Percentiles rank a stretch among this genome's conserved stretches.
Evolutionary conservation across 768 basidiomycete genomes (phyloP).

Genomic region (Boletales sp.): DNA sequence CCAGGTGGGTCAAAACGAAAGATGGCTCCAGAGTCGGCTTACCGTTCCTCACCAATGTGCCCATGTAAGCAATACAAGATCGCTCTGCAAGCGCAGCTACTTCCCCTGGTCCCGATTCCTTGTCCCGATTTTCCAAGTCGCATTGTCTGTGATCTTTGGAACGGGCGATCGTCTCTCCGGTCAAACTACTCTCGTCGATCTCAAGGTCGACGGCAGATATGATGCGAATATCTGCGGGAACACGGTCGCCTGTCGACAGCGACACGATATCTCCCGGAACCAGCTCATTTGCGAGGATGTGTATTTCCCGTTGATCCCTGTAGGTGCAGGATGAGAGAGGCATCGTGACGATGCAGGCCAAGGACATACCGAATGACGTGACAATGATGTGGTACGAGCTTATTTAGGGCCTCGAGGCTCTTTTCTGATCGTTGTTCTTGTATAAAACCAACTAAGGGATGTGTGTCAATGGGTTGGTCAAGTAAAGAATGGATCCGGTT

Average conservation of each 20-base stretch:
- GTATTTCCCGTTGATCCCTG: constrained; percentile 55
- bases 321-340: neutral
- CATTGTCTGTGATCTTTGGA: constrained; percentile 62
- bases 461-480: neutral
- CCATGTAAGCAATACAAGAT: constrained; percentile 91
- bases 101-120: constrained; percentile 35
- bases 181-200: constrained; percentile 93
- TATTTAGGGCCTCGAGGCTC: constrained; percentile 91
- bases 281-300: constrained; percentile 94
- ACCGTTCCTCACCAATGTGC: constrained; percentile 91
- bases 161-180: constrained; percentile 86
- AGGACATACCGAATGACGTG: constrained; percentile 66
- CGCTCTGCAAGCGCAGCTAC: constrained; percentile 74
- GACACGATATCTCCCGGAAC: constrained; percentile 92
- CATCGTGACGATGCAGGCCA: neutral
- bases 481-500: constrained; percentile 18
- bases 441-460: constrained; percentile 75
- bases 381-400: constrained; percentile 95
- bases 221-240: constrained; percentile 91
- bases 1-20: constrained; percentile 3
- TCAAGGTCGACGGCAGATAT: constrained; percentile 81
- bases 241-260: constrained; percentile 87
- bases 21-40: constrained; percentile 8
- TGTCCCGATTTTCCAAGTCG: constrained; percentile 34
- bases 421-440: constrained; percentile 95